These are phyloP conservation scores for Oryza officinalis DNA, from an alignment of 176 grass and related monocot genomes.

Conservation along the genomic window DNA sequence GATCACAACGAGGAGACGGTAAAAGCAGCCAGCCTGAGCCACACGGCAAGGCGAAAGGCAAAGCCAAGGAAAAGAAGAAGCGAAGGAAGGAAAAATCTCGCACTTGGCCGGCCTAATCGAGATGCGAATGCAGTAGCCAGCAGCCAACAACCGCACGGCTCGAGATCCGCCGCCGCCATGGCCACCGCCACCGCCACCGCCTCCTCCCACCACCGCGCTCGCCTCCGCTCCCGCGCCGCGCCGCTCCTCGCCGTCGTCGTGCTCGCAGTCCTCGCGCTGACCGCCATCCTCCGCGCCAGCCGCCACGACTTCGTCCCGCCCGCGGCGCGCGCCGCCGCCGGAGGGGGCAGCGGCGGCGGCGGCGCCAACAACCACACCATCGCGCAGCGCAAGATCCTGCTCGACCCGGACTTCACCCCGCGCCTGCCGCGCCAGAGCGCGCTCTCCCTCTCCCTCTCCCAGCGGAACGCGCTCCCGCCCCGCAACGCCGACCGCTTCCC, in stretches of 20 bases:
- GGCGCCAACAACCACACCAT: background rate
- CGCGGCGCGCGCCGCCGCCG: background rate
- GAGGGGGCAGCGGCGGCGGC: background rate
- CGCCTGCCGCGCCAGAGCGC: slow-evolving; percentile 66
- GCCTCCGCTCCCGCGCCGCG: slow-evolving; percentile 49
- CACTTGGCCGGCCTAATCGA: slow-evolving; percentile 19
- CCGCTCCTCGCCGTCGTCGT: slow-evolving; percentile 50
- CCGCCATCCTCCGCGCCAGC: slow-evolving; percentile 54
- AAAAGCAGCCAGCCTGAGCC: no score
- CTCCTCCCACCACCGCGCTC: slow-evolving; percentile 22
- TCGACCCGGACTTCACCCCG: slow-evolving; percentile 60
- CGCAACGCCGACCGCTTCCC: slow-evolving; percentile 67
- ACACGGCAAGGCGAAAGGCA: background rate
- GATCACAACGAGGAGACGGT: no score
- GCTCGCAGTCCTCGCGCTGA: slow-evolving; percentile 57
- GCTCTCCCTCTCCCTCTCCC: slow-evolving; percentile 74
- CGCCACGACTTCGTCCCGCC: slow-evolving; percentile 20
- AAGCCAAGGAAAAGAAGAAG: background rate
- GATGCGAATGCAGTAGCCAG: background rate
- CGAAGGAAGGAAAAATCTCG: background rate
- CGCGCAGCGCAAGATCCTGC: slow-evolving; percentile 45
- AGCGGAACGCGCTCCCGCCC: slow-evolving; percentile 70
- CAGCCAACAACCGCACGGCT: slow-evolving; percentile 31
- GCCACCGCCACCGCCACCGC: slow-evolving; percentile 26
- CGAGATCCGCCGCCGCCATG: slow-evolving; percentile 38